phyloP scores from a whole-genome alignment of 2,329 filamentous ascomycete genomes.

The Fusarium stilboides region DNA sequence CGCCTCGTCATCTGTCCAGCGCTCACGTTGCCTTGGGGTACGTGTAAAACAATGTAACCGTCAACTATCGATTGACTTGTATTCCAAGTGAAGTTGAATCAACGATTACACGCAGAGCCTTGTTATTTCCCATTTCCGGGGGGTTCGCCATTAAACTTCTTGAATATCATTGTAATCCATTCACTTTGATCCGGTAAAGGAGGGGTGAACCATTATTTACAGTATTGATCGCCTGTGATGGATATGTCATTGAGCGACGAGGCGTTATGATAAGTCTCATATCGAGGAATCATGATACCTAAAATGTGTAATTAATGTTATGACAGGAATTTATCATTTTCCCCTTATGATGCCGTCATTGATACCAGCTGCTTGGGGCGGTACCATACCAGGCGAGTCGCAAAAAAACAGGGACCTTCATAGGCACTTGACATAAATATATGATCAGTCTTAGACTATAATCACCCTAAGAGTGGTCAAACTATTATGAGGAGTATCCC shows the following conservation, averaged over 20 bases:
- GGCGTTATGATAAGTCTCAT: constrained; percentile 14
- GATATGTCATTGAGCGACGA: constrained; percentile 21
- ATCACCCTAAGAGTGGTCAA: no score
- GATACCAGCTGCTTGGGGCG: constrained; percentile 12
- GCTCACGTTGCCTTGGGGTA: constrained; percentile 31
- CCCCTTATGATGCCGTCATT: constrained; percentile 28
- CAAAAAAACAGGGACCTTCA: no score
- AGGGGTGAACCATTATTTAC: background rate
- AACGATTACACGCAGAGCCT: background rate
- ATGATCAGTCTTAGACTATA: no score
- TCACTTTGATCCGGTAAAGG: background rate
- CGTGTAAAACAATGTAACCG: constrained; percentile 15
- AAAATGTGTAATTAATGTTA: constrained; percentile 8
- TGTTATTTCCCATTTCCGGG: background rate
- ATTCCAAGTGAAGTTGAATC: background rate
- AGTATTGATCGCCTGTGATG: constrained; percentile 10
- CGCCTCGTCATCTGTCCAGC: constrained; percentile 37
- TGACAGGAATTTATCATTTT: constrained; percentile 13
- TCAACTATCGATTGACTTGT: constrained; percentile 2
- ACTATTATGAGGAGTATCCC: no score
- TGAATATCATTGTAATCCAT: background rate
- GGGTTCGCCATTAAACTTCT: background rate
- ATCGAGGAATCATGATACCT: constrained; percentile 22
- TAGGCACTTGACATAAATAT: no score
- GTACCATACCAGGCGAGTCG: no score